Base-by-base conservation (phyloP, 257 asterid genomes). In the Galeopsis tetrahit region DNA sequence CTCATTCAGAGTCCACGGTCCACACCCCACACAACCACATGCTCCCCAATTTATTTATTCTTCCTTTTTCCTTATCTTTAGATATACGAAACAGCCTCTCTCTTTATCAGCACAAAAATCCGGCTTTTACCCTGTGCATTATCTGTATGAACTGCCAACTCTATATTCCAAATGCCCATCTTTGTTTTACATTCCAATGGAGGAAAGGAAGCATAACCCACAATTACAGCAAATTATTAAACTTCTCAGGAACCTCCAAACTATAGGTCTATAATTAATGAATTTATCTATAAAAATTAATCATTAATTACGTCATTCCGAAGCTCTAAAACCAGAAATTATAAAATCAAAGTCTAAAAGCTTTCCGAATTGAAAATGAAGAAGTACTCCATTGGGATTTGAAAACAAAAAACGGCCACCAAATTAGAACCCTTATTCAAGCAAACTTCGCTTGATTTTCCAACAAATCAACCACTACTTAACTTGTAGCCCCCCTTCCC, bases 21-120 rank as follows among this genome's bases (percentile, higher is more conserved):
- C 75, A 80, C 77, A 74, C 2, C 40, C 75, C 77, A 80, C 79
- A 80, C 76, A 74, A 43, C 81, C 88, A 81, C 86, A 75, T 79
- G 83, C 75, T 71, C 67, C 62, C 48, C 76, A 61, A 11, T 69
- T 72, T 74, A 11, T 32, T 59, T 63, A 64, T n/a, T 21, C 39
- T 48, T 61, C 51, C 63, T 15, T 34, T 67, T 74, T 51, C 69
- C 57, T 73, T 73, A 52, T 75, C 83, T 76, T 73, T 53, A 14
- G 52, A 46, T 62, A 49, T 82, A 74, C 76, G 76, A 61, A 76
- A 73, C 71, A 63, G 80, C 67, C 70, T 56, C 82, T 48, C 58
- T 72, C 75, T 49, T 65, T 67, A 73, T 73, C 73, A 63, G 69
- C 75, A 72, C 74, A 15, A 69, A 74, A 77, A 33, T 74, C 75